Conservation (phyloP, 163 green algal genomes). For the Chloromonas sp. region DNA sequence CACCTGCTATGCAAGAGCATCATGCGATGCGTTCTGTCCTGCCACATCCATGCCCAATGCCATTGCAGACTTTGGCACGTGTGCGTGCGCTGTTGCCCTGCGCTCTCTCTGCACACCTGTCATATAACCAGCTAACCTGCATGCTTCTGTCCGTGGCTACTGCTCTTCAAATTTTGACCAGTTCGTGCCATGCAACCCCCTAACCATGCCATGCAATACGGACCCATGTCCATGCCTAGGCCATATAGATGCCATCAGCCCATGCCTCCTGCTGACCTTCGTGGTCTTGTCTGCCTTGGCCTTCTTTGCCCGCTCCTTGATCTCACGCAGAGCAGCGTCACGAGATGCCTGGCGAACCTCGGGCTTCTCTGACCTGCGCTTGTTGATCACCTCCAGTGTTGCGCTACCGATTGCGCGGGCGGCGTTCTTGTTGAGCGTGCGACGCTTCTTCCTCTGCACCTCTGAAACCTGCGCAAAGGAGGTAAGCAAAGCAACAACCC, state of each 20-base stretch:
- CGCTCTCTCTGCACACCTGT: no score
- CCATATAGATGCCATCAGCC: not conserved
- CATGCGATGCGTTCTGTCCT: no score
- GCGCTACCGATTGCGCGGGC: conserved; percentile 76
- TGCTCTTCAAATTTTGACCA: not conserved
- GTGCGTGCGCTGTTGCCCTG: no score
- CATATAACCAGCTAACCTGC: not conserved
- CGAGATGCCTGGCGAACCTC: conserved; percentile 84
- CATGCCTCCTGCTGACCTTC: not conserved
- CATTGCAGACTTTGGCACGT: no score
- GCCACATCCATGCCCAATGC: no score
- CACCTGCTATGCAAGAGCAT: no score
- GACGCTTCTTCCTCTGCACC: conserved; percentile 85
- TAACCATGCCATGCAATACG: not conserved
- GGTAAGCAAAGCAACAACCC: not conserved
- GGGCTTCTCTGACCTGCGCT: conserved; percentile 92
- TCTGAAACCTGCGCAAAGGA: conserved; percentile 45
- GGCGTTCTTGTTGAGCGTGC: conserved; percentile 52
- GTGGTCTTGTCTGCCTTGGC: conserved; percentile 44
- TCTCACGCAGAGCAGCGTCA: conserved; percentile 85
- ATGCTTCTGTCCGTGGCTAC: not conserved
- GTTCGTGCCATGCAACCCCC: not conserved
- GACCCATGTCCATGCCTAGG: not conserved
- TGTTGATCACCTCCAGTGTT: conserved; percentile 91
- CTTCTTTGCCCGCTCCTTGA: conserved; percentile 66